Evolutionary conservation across 106 monocot genomes (phyloP).

Genomic region (Acorus calamus): DNA sequence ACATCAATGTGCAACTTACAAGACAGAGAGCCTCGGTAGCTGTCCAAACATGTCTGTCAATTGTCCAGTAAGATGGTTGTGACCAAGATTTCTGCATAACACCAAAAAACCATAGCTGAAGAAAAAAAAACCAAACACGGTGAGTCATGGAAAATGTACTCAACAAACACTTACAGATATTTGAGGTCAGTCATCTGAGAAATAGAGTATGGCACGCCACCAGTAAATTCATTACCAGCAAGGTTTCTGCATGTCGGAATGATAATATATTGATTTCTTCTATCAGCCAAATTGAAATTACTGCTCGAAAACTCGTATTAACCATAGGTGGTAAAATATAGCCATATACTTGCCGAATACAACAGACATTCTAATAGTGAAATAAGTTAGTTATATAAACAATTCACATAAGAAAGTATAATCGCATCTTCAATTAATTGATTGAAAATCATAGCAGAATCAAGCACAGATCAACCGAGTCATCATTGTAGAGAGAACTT

Average conservation of each 20-base stretch:
- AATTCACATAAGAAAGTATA: too few relatives aligned
- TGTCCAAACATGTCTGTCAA: conserved; percentile 86
- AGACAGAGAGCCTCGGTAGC: conserved; percentile 45
- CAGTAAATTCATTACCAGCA: conserved; percentile 69
- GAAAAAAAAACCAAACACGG: background rate
- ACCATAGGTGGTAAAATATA: too few relatives aligned
- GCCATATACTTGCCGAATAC: too few relatives aligned
- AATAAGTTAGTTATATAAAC: too few relatives aligned
- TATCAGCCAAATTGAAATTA: too few relatives aligned
- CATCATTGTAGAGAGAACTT: conserved; percentile 16
- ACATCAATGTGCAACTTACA: conserved; percentile 46
- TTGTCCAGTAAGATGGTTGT: conserved; percentile 84
- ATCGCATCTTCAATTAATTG: too few relatives aligned
- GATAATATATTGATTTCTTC: too few relatives aligned
- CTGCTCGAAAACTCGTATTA: too few relatives aligned
- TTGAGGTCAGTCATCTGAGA: conserved; percentile 85
- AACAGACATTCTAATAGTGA: too few relatives aligned
- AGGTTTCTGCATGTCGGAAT: conserved; percentile 50
- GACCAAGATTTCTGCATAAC: conserved; percentile 64
- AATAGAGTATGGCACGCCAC: conserved; percentile 85
- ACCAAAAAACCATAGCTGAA: background rate
- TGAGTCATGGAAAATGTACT: conserved; percentile 1
- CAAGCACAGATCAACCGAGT: too few relatives aligned
- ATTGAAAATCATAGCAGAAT: too few relatives aligned
- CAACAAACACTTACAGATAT: conserved; percentile 51